Evolutionary conservation across 2,329 filamentous ascomycete species (phyloP), one percentile per base, ranked within the genome.

Genomic region (Fusarium sp.): DNA sequence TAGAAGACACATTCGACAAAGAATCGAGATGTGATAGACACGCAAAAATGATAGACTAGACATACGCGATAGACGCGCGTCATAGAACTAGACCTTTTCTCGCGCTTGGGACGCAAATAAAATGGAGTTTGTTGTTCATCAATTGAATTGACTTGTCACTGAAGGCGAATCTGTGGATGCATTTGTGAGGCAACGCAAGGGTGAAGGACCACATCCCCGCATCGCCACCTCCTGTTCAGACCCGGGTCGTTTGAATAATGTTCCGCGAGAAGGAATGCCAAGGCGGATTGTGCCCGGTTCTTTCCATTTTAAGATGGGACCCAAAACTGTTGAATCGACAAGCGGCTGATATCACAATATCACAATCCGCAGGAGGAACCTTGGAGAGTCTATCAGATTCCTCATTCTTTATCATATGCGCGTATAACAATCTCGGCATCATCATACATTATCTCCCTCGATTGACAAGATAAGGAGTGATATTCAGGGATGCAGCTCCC

Each of bases 11-110:
- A 52, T 28, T 52, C 34, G 49, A 37, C 34, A 37, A 34, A 34
- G 49, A 61, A 44, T 63, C 41, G 42, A 63, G 42, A 60, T 60
- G 49, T 52, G 49, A 52, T 52, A 42, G 49, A 60, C 43, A 66
- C 68, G 34, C 34, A 37, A 37, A 71, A 63, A 69, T 55, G 67
- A 70, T 70, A 70, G 68, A 70, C 51, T 65, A 64, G 62, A 64
- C 37, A 50, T 19, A 41, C 54, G 59, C 59, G 45, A 70, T 67
- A 65, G 50, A 63, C 49, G 60, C 60, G 59, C 56, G 42, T 43
- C 49, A 63, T 63, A 48, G 58, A 70, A 55, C 48, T 69, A 65
- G 67, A 57, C 48, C 30, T 48, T 30, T 60, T 65, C 60, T 65
- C 31, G 45, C 48, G 41, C 43, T 28, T 60, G 58, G 52, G 48